Conservation (phyloP, 1,284 basidiomycete species). For the Leccinum solheimii region DNA sequence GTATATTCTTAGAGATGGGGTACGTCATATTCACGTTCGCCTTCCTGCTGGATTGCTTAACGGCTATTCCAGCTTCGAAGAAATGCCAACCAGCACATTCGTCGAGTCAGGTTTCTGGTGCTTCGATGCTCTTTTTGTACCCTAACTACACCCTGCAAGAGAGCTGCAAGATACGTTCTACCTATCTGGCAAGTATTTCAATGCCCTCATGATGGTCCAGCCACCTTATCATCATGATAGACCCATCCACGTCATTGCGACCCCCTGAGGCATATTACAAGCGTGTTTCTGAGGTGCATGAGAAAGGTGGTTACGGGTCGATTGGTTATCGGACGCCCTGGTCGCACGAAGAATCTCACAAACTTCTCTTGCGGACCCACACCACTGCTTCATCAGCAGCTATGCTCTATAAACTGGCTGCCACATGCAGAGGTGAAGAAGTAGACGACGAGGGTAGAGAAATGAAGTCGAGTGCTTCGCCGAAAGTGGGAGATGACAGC, state of each 20-base stretch:
- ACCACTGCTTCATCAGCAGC: constrained; percentile 95
- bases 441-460: constrained; percentile 40
- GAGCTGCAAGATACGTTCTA: constrained; percentile 99
- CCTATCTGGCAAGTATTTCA: constrained; percentile 69
- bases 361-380: constrained; percentile 94
- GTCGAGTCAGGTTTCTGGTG: constrained; percentile 99
- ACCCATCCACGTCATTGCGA: constrained; percentile 76
- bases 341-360: constrained; percentile 87
- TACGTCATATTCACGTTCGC: constrained; percentile 33
- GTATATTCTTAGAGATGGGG: constrained; percentile 99
- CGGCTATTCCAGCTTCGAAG: constrained; percentile 75
- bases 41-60: constrained; percentile 1
- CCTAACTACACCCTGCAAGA: constrained; percentile 98
- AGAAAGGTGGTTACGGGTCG: constrained; percentile 90
- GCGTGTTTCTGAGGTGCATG: constrained; percentile 87
- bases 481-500: constrained; percentile 52
- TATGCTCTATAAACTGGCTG: constrained; percentile 94
- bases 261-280: constrained; percentile 89
- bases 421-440: constrained; percentile 66
- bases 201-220: background rate
- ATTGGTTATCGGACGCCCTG: constrained; percentile 99
- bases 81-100: constrained; percentile 98
- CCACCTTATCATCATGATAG: constrained; percentile 42
- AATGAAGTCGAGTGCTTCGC: constrained; percentile 35
- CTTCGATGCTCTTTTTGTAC: constrained; percentile 98